These are phyloP conservation scores for Verticillium dahliae DNA, from an alignment of 2,329 filamentous ascomycete species.

Conservation along the genomic window DNA sequence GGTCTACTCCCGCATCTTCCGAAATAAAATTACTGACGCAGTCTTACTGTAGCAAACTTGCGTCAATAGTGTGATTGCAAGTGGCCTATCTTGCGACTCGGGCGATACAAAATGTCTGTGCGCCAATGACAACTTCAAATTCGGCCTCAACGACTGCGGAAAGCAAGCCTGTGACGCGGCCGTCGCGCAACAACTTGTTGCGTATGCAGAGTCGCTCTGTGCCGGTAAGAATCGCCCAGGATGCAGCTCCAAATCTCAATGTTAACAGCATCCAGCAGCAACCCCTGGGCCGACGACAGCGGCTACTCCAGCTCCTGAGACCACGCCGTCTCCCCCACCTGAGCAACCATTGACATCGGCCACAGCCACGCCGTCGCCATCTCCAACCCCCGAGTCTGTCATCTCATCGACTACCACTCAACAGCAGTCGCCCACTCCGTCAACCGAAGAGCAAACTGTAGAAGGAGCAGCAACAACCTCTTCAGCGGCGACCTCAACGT, in stretches of 20 bases:
- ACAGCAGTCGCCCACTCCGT: not conserved
- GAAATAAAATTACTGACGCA: not conserved
- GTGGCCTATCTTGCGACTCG: conserved; percentile 16
- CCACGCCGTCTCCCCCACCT: conserved; percentile 1
- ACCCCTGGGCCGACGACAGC: conserved; percentile 4
- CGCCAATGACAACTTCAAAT: conserved; percentile 21
- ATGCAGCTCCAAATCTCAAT: not conserved
- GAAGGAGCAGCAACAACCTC: not conserved
- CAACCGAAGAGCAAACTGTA: not conserved
- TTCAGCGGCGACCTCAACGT: not conserved
- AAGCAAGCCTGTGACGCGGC: conserved; percentile 19
- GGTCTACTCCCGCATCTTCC: not conserved
- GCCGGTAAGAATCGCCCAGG: conserved; percentile 15
- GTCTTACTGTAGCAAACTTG: conserved; percentile 2
- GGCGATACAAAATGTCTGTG: conserved; percentile 32
- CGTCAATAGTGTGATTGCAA: conserved; percentile 10
- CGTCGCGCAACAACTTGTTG: conserved; percentile 19
- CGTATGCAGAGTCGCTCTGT: conserved; percentile 19
- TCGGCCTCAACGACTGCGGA: conserved; percentile 34
- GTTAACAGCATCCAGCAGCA: not conserved
- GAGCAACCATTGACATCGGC: not conserved
- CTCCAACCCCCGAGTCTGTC: not conserved
- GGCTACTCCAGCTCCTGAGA: conserved; percentile 1
- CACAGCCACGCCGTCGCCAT: not conserved
- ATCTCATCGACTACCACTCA: not conserved